Conservation (phyloP, 73 alveolate genomes). For the Paramecium caudatum region DNA sequence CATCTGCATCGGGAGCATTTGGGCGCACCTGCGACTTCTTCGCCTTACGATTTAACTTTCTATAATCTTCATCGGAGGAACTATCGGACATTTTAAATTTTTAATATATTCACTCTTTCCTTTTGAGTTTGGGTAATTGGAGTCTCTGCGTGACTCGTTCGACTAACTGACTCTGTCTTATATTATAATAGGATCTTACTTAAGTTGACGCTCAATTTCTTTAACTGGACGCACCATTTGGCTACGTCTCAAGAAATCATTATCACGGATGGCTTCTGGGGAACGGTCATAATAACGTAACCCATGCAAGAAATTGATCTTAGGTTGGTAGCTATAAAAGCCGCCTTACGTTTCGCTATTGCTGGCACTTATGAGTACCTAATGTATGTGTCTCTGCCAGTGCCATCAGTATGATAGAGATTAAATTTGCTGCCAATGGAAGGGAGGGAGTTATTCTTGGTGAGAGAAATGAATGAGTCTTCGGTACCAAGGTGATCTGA, state of each 20-base stretch:
- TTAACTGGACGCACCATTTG: conserved; percentile 10
- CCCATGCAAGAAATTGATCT: conserved; percentile 6
- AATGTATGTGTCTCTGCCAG: conserved; percentile 73
- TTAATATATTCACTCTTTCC: conserved; percentile 15
- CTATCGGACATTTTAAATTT: conserved; percentile 32
- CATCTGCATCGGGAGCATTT: not conserved
- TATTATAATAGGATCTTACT: not conserved
- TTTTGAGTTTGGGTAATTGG: conserved; percentile 47
- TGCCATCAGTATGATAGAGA: conserved; percentile 73
- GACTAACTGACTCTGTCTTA: conserved; percentile 20
- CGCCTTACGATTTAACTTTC: conserved; percentile 39
- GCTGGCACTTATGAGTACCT: not conserved
- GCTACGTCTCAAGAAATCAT: conserved; percentile 47
- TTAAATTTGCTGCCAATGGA: conserved; percentile 60
- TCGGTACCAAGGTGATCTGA: not conserved
- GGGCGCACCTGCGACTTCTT: conserved; percentile 24
- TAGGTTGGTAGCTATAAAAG: conserved; percentile 56
- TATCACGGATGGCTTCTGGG: conserved; percentile 29
- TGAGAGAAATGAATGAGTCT: not conserved
- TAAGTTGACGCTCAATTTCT: conserved; percentile 3
- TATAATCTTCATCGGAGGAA: conserved; percentile 56
- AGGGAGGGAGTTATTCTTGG: conserved; percentile 48
- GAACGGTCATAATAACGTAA: conserved; percentile 31
- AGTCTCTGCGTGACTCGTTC: conserved; percentile 63
- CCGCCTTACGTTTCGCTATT: conserved; percentile 52